Base-by-base conservation (phyloP, 345 rosid genomes). In the Gossypium australe region DNA sequence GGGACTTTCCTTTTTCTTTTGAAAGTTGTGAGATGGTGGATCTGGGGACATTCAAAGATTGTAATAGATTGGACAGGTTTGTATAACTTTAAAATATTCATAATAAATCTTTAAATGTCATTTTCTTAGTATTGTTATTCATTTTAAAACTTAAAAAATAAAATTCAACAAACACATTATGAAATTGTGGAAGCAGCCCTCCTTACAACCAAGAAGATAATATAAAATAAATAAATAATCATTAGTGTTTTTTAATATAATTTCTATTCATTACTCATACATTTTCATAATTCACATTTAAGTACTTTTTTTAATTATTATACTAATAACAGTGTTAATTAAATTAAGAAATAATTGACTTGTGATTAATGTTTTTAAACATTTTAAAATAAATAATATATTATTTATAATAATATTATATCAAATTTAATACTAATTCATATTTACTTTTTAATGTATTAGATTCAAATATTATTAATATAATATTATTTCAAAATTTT, bases 41-140 rank as follows among this genome's bases (percentile, higher is more conserved):
- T 51, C 0, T 14, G 62, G 61, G 62, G 62, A 55, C 62, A 58
- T 58, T 22, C 62, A 22, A 22, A 58, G 34, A 58, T 58, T 58
- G 20, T 71, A 44, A 71, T 71, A 75, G 77, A 71, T 27, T 38
- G 71, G 72, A 18, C 81, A 24, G 64, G 57, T 49, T 14, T 56
- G 43, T 45, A 41, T 1, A 70, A 10, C 47, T 61, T 34, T 44
- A 57, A 57, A 57, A 27, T 64, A 64, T 34, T 64, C 48, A 14
- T 0, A 49, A 20, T 57, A 55, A 73, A 65, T 60, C 75, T 29
- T 71, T 11, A 22, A 76, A 71, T 25, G 60, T 59, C 56, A 73
- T 65, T 56, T 75, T 10, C 27, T 24, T 20, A 3, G 0, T 3
- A 2, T 14, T 57, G 0, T 57, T 56, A 14, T 55, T 81, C 64